Percentiles rank a stretch among this genome's conserved stretches.
Evolutionary conservation across 257 asterid species (phyloP).

Genomic region (Perilla frutescens): DNA sequence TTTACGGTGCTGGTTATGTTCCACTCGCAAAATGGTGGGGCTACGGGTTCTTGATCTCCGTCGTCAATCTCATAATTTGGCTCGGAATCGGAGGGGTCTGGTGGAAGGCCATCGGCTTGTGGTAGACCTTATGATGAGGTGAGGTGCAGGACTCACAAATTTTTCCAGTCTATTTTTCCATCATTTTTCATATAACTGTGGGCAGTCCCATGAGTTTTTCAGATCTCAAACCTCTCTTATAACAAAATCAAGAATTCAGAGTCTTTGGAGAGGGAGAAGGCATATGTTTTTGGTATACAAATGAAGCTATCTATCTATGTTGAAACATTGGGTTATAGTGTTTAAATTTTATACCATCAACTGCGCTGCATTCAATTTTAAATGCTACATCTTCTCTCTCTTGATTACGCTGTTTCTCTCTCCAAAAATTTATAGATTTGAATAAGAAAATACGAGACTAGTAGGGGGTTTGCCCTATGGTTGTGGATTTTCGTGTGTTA

Average conservation of each 20-base stretch:
- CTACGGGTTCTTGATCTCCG: conserved; percentile 75
- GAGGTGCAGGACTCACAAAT: background rate
- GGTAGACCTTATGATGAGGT: conserved; percentile 49
- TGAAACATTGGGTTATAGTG: background rate
- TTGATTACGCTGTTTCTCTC: too few species aligned
- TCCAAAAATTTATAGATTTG: too few species aligned
- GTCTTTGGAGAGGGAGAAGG: background rate
- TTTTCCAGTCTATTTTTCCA: background rate
- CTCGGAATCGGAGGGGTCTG: conserved; percentile 90
- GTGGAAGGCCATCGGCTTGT: conserved; percentile 96
- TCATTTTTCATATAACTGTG: background rate
- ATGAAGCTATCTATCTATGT: background rate
- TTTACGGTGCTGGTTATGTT: conserved; percentile 84
- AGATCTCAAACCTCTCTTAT: background rate
- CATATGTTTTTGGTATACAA: background rate
- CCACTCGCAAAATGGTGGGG: conserved; percentile 90
- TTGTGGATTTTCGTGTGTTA: too few species aligned
- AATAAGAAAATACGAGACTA: too few species aligned
- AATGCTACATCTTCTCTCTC: too few species aligned
- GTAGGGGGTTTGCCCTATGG: too few species aligned
- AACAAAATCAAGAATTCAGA: background rate
- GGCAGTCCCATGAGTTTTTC: background rate
- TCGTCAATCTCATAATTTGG: conserved; percentile 86
- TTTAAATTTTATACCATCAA: background rate
- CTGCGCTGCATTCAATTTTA: too few species aligned